These are phyloP conservation scores for Polyporus arcularius DNA, from an alignment of 768 basidiomycete genomes.

Conservation along the genomic window DNA sequence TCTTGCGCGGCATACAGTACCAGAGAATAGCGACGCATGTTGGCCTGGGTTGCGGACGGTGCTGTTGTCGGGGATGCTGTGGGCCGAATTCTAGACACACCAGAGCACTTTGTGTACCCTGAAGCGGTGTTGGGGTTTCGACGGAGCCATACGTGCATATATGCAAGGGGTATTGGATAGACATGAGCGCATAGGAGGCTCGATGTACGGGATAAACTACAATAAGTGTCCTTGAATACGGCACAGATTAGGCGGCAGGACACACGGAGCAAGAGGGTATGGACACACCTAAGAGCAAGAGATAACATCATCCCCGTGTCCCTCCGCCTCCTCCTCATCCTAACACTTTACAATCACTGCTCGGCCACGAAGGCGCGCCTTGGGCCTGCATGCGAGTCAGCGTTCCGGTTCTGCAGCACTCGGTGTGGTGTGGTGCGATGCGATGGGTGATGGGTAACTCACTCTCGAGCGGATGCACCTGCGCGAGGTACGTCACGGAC, in stretches of 20 bases:
- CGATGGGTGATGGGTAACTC: not conserved
- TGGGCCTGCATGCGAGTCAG: constrained; percentile 8
- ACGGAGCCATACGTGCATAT: no score
- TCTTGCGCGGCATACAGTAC: no score
- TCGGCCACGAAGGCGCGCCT: constrained; percentile 8
- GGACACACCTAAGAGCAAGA: constrained; percentile 2
- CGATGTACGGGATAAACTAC: not conserved
- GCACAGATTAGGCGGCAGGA: no score
- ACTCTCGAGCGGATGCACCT: constrained; percentile 90
- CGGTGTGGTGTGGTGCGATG: no score
- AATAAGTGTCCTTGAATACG: not conserved
- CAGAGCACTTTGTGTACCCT: no score
- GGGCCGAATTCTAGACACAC: no score
- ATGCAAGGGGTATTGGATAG: not conserved
- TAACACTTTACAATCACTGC: not conserved
- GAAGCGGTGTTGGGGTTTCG: no score
- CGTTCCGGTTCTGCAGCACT: no score
- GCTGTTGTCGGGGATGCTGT: no score
- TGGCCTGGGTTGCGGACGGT: no score
- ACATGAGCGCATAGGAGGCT: not conserved
- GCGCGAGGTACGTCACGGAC: constrained; percentile 96
- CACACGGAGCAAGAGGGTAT: no score
- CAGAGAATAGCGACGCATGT: no score
- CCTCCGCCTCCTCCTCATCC: not conserved
- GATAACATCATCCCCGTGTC: not conserved